These are phyloP conservation scores for Graphiopsis chlorocephala DNA, from an alignment of 2,329 filamentous ascomycete species.

Conservation along the genomic window DNA sequence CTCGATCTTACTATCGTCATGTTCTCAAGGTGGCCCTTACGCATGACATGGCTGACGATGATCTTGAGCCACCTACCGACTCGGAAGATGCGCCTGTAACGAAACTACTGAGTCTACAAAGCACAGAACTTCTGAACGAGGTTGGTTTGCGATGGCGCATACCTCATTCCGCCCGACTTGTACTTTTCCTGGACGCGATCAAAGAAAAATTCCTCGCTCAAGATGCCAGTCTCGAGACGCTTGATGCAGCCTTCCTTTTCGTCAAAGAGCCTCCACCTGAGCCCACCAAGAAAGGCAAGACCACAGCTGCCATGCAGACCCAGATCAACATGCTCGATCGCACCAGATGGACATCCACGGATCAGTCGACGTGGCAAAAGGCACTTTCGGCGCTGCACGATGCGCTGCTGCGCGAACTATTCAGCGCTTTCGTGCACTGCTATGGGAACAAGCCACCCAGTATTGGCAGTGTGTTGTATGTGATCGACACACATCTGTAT, in stretches of 20 bases:
- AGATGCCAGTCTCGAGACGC: conserved; percentile 74
- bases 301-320: conserved; percentile 43
- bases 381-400: conserved; percentile 75
- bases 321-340: conserved; percentile 48
- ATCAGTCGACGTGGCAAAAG: conserved; percentile 64
- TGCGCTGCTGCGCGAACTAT: conserved; percentile 79
- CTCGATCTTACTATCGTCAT: conserved; percentile 77
- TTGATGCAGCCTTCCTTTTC: conserved; percentile 80
- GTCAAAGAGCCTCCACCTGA: conserved; percentile 66
- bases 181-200: conserved; percentile 80
- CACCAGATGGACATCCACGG: conserved; percentile 50
- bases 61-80: conserved; percentile 49
- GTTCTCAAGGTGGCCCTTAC: conserved; percentile 74
- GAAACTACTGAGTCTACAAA: conserved; percentile 68
- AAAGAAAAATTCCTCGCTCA: conserved; percentile 81
- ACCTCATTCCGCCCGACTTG: conserved; percentile 74
- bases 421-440: conserved; percentile 79
- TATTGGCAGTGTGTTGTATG: conserved; percentile 73
- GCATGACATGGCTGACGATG: conserved; percentile 57
- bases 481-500: conserved; percentile 80
- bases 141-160: conserved; percentile 86
- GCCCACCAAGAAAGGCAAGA: conserved; percentile 49
- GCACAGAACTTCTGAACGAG: conserved; percentile 79
- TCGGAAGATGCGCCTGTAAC: conserved; percentile 49
- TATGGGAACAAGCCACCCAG: conserved; percentile 85